A percentile compares a stretch with the other conserved stretches of the same genome.
These are phyloP conservation scores for Suillus decipiens DNA, from an alignment of 768 basidiomycete species.

Conservation along the genomic window DNA sequence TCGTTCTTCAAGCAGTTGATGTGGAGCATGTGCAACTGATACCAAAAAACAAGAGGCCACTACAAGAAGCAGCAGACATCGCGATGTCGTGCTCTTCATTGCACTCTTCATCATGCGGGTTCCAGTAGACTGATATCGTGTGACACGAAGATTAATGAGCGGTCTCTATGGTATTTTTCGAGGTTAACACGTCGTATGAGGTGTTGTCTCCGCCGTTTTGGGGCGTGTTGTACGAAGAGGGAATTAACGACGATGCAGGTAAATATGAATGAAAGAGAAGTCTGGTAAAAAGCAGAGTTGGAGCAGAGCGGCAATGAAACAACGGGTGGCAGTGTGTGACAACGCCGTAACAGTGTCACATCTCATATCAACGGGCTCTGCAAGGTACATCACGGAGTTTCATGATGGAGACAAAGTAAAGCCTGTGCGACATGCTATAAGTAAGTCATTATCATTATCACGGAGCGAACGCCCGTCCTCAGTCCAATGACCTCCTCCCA, in stretches of 20 bases:
- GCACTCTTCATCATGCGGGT: slow-evolving; percentile 15
- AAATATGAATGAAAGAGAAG: slow-evolving; percentile 12
- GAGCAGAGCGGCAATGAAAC: slow-evolving; percentile 9
- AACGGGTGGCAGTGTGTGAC: slow-evolving; percentile 25
- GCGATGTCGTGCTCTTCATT: slow-evolving; percentile 25
- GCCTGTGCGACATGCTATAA: not conserved
- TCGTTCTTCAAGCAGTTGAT: slow-evolving; percentile 20
- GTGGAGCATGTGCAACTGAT: slow-evolving; percentile 27
- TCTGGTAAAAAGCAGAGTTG: slow-evolving; percentile 16
- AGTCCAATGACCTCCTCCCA: slow-evolving; percentile 70
- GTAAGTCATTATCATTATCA: not conserved
- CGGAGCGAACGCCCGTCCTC: slow-evolving; percentile 10
- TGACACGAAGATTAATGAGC: slow-evolving; percentile 19
- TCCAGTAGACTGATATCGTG: slow-evolving; percentile 10
- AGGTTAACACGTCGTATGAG: slow-evolving; percentile 21
- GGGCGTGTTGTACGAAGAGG: not conserved
- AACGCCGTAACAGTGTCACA: slow-evolving; percentile 23
- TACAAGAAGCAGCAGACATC: slow-evolving; percentile 29
- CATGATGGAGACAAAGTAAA: not conserved
- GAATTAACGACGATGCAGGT: slow-evolving; percentile 4
- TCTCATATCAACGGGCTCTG: not conserved
- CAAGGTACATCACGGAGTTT: not conserved
- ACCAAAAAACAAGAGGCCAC: slow-evolving; percentile 28
- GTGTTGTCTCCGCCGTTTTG: slow-evolving; percentile 10
- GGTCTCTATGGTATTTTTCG: slow-evolving; percentile 27